A percentile compares a stretch with the other conserved stretches of the same genome.
Evolutionary conservation across 108 stramenopile genomes (phyloP).

Genomic region (Cyclotella atomus): DNA sequence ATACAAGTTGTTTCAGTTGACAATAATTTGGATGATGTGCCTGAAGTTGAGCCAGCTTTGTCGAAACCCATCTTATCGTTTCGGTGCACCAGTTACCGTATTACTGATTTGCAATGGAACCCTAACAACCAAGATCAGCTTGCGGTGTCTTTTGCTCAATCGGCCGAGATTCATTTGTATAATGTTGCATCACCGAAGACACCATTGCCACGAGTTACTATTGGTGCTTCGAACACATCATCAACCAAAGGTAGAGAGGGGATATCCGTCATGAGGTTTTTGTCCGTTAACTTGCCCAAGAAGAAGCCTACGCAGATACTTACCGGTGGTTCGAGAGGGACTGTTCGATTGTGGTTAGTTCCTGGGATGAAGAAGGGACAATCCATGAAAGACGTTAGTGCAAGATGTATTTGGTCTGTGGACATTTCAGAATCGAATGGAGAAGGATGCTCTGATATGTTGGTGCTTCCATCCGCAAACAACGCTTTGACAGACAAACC

Average conservation of each 20-base stretch:
- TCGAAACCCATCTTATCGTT: conserved; percentile 33
- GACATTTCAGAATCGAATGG: conserved; percentile 22
- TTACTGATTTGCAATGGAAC: conserved; percentile 44
- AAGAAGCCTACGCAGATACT: conserved; percentile 20
- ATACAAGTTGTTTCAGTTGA: neutral
- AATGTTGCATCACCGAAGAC: conserved; percentile 23
- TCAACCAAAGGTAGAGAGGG: conserved; percentile 22
- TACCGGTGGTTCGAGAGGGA: conserved; percentile 42
- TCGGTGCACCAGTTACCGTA: conserved; percentile 20
- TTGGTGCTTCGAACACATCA: conserved; percentile 7
- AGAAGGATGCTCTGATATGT: conserved; percentile 40
- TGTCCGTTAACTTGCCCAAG: neutral
- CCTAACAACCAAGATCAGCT: conserved; percentile 48
- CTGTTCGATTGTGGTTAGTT: conserved; percentile 39
- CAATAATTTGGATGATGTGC: neutral
- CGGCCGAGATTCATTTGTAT: conserved; percentile 38
- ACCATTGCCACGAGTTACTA: conserved; percentile 34
- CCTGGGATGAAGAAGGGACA: conserved; percentile 19
- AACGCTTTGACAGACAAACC: conserved; percentile 13
- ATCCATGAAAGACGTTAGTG: conserved; percentile 12
- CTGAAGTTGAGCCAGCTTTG: conserved; percentile 12
- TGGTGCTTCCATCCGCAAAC: conserved; percentile 11
- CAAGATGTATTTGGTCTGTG: conserved; percentile 49
- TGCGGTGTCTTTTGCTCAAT: conserved; percentile 41
- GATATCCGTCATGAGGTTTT: conserved; percentile 18